Percentiles rank a stretch among this genome's conserved stretches.
Evolutionary conservation across 345 rosid species (phyloP).

Genomic region (Euphorbia peplus): DNA sequence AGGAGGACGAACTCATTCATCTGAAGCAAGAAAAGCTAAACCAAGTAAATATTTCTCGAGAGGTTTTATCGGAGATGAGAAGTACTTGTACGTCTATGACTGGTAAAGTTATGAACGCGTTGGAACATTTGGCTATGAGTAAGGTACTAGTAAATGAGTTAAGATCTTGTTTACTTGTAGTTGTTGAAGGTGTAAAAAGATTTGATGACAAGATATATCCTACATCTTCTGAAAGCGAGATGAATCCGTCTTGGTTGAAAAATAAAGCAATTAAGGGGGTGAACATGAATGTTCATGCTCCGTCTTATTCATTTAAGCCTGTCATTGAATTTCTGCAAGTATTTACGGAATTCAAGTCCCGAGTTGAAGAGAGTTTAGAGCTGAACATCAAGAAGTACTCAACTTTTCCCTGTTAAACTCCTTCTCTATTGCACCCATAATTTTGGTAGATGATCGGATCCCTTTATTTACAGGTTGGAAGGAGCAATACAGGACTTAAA

Average conservation of each 20-base stretch:
- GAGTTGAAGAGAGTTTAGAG: slow-evolving; percentile 35
- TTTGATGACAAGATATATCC: slow-evolving; percentile 10
- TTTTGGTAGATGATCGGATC: neutral
- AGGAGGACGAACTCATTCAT: slow-evolving; percentile 11
- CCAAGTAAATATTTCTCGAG: neutral
- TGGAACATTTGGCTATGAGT: slow-evolving; percentile 22
- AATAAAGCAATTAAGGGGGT: slow-evolving; percentile 8
- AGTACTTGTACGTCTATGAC: slow-evolving; percentile 14
- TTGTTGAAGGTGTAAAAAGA: slow-evolving; percentile 8
- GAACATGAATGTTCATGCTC: neutral
- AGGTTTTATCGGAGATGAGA: slow-evolving; percentile 18
- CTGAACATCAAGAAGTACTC: slow-evolving; percentile 37
- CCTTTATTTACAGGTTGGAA: slow-evolving; percentile 45
- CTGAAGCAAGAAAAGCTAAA: slow-evolving; percentile 10
- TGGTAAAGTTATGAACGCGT: slow-evolving; percentile 25
- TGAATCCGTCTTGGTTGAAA: slow-evolving; percentile 1
- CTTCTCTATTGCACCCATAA: too few species aligned
- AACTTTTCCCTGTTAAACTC: neutral
- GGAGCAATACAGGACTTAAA: slow-evolving; percentile 34
- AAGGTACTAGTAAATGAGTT: slow-evolving; percentile 21
- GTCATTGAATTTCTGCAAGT: slow-evolving; percentile 19
- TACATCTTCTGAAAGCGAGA: neutral
- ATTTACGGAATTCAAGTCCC: slow-evolving; percentile 31
- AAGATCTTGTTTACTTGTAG: slow-evolving; percentile 14
- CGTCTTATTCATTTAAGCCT: slow-evolving; percentile 3